A percentile compares a stretch with the other conserved stretches of the same genome.
Evolutionary conservation across 2,329 filamentous ascomycete species (phyloP).

Genomic region (Dendrostoma leiphaemia): DNA sequence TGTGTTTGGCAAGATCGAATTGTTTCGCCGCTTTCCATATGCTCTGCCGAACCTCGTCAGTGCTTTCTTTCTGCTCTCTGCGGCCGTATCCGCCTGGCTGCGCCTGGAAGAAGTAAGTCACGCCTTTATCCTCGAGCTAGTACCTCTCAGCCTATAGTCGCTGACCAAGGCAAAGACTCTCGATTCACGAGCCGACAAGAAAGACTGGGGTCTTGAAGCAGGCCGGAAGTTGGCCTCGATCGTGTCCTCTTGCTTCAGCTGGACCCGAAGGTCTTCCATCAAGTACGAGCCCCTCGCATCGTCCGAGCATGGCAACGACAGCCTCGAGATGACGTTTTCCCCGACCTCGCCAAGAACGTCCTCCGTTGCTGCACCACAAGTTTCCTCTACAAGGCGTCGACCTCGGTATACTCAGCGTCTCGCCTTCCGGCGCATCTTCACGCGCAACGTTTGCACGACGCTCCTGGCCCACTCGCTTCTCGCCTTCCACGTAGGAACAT

Average conservation of each 20-base stretch:
- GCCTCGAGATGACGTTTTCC: constrained; percentile 28
- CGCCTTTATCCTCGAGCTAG: background rate
- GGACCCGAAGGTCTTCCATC: constrained; percentile 16
- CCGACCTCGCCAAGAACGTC: constrained; percentile 8
- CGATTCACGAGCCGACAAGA: constrained; percentile 39
- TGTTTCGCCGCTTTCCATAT: constrained; percentile 51
- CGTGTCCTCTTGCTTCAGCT: constrained; percentile 25
- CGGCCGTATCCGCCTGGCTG: constrained; percentile 45
- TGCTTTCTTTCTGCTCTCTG: constrained; percentile 43
- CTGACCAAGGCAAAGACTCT: constrained; percentile 37
- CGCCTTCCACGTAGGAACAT: constrained; percentile 71
- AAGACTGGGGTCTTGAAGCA: constrained; percentile 42
- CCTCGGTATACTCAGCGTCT: constrained; percentile 46
- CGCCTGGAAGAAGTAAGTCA: constrained; percentile 47
- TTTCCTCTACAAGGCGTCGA: constrained; percentile 12
- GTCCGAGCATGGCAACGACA: constrained; percentile 25
- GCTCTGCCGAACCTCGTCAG: constrained; percentile 54
- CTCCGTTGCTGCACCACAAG: constrained; percentile 1
- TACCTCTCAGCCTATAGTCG: too few species aligned
- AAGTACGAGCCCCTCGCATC: constrained; percentile 35
- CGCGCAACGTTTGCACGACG: constrained; percentile 50
- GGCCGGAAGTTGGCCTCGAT: constrained; percentile 33
- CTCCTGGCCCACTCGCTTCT: constrained; percentile 68
- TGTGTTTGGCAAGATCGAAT: constrained; percentile 43
- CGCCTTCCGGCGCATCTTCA: constrained; percentile 55